Evolutionary conservation across 768 basidiomycete genomes (phyloP).

Genomic region (Lactifluus piperatus): DNA sequence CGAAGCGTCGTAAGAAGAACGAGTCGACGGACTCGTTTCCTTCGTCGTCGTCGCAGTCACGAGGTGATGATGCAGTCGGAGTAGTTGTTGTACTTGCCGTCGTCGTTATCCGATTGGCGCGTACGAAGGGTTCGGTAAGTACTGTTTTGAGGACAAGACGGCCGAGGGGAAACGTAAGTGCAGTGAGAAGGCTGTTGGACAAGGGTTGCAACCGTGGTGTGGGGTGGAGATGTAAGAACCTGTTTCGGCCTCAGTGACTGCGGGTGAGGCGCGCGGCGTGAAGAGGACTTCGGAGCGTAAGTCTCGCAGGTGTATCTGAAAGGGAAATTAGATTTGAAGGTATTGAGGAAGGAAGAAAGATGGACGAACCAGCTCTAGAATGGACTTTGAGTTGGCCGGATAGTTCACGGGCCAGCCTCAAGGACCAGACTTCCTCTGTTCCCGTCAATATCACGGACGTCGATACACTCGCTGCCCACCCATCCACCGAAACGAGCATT

Average conservation of each 20-base stretch:
- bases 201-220: slow-evolving; percentile 46
- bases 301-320: slow-evolving; percentile 67
- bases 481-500: slow-evolving; percentile 72
- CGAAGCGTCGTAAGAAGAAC: slow-evolving; percentile 70
- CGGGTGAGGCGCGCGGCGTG: slow-evolving; percentile 55
- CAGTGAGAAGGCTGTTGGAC: slow-evolving; percentile 34
- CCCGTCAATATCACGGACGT: slow-evolving; percentile 29
- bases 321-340: no score
- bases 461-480: slow-evolving; percentile 55
- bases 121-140: slow-evolving; percentile 47
- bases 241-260: slow-evolving; percentile 70
- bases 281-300: slow-evolving; percentile 54
- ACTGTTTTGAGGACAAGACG: slow-evolving; percentile 45
- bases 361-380: slow-evolving; percentile 69
- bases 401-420: slow-evolving; percentile 82
- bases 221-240: slow-evolving; percentile 71
- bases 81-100: neutral
- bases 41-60: neutral
- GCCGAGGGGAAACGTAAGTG: slow-evolving; percentile 32
- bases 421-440: slow-evolving; percentile 43
- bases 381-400: slow-evolving; percentile 64
- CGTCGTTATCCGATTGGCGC: neutral
- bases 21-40: slow-evolving; percentile 76
- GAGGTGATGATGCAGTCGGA: neutral
- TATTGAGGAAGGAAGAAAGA: neutral